Evolutionary conservation across 2,329 filamentous ascomycete species (phyloP), one percentile per base, ranked within the genome.

Genomic region (Thermothelomyces thermophilus): DNA sequence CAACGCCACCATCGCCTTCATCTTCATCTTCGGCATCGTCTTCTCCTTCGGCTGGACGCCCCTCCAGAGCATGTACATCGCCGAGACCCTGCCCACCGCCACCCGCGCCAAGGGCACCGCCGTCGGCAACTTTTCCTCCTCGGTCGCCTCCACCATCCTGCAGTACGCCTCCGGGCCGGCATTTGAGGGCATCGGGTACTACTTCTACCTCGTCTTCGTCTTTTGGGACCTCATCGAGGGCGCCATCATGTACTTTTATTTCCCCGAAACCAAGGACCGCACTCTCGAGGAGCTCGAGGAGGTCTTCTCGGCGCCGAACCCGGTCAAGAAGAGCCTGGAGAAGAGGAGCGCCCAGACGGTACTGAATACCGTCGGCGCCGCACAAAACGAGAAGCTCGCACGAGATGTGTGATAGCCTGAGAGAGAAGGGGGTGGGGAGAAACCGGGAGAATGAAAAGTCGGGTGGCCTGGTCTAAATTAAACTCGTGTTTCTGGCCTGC

Each of bases 221-320:
- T 69, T 70, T 46, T 74, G 70, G 71, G 69, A 73, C 40, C 45
- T 72, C 9, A 58, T 72, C 16, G 70, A 73, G 50, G 65, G 61
- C 5, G 63, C 58, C 0, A 51, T 73, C 5, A 72, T 74, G 22
- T 80, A 75, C 57, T 73, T 78, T 55, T 71, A 74, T 56, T 79
- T 70, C 56, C 70, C 69, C 0, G 71, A 73, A 60, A 73, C 71
- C 2, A 73, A 73, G 58, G 69, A 69, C n/a, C 63, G 70, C 5
- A 73, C 75, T 19, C 66, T 80, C 28, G 77, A 80, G 63, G 76
- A 80, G 60, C 53, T 80, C 48, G 72, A 73, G 7, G 72, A 72
- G 48, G 75, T 80, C 24, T 76, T 76, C 56, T 63, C 66, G n/a
- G 69, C 70, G 0, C 64, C 60, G 2, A 69, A 74, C 56, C 72